Conservation (phyloP, 2,329 filamentous ascomycete genomes). For the Elsinoe perseae region DNA sequence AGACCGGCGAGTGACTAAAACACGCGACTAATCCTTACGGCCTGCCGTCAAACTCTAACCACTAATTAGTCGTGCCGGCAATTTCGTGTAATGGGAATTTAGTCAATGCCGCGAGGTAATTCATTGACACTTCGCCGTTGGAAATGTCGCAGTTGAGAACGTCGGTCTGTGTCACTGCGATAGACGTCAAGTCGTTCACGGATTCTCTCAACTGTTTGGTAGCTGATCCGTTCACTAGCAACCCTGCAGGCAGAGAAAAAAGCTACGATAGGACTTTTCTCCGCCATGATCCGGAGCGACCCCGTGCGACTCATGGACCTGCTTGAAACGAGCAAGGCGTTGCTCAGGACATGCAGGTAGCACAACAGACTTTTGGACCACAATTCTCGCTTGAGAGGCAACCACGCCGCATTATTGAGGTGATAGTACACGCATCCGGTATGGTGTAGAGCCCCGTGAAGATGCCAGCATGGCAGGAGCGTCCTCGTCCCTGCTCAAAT, state of each 20-base stretch:
- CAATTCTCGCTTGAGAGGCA: neutral
- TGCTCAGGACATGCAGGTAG: neutral
- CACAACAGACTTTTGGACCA: neutral
- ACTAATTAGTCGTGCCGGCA: neutral
- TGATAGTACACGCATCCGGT: neutral
- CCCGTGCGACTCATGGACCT: slow-evolving; percentile 10
- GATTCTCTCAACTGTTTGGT: slow-evolving; percentile 1
- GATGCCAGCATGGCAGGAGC: neutral
- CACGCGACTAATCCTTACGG: neutral
- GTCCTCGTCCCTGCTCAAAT: neutral
- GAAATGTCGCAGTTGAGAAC: neutral
- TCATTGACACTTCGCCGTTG: neutral
- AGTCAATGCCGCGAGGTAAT: neutral
- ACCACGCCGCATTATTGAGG: slow-evolving; percentile 6
- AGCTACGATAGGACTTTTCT: neutral
- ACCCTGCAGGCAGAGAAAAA: neutral
- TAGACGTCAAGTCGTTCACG: neutral
- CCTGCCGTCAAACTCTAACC: neutral
- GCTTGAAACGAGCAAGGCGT: slow-evolving; percentile 5
- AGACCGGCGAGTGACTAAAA: slow-evolving; percentile 6
- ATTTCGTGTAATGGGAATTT: neutral
- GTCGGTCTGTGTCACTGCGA: slow-evolving; percentile 1
- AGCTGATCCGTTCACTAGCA: neutral
- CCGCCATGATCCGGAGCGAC: slow-evolving; percentile 1
- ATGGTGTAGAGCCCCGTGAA: neutral